These are phyloP conservation scores for Tetrapyrgos nigripes DNA, from an alignment of 1,284 basidiomycete genomes.

Conservation along the genomic window DNA sequence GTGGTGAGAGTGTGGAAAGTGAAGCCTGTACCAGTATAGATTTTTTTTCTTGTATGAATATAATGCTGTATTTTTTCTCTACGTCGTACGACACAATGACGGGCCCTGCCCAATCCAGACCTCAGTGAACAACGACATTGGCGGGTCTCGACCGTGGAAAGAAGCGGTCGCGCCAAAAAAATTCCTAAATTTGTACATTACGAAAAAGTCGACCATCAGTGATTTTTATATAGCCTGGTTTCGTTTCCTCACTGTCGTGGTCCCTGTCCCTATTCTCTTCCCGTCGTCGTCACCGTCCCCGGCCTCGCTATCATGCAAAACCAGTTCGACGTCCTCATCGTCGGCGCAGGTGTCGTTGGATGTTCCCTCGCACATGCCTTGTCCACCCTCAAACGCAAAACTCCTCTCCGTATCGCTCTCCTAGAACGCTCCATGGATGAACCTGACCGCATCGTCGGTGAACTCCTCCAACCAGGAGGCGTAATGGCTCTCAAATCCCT, in stretches of 20 bases:
- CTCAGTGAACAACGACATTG: background rate
- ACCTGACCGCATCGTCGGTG: slow-evolving; percentile 97
- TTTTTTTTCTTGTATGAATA: background rate
- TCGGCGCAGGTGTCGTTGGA: slow-evolving; percentile 92
- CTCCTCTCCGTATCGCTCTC: slow-evolving; percentile 79
- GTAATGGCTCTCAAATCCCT: slow-evolving; percentile 80
- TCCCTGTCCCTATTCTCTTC: background rate
- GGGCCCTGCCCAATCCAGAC: background rate
- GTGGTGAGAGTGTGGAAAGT: slow-evolving; percentile 71
- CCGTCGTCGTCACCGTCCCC: background rate
- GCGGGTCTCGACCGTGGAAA: background rate
- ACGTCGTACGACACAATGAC: background rate
- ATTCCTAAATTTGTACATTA: background rate
- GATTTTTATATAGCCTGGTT: background rate
- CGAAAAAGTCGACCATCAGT: background rate
- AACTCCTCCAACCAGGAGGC: slow-evolving; percentile 95
- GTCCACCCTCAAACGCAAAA: slow-evolving; percentile 54
- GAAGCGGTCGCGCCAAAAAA: background rate
- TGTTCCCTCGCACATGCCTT: slow-evolving; percentile 78
- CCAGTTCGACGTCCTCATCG: slow-evolving; percentile 80
- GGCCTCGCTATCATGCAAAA: background rate
- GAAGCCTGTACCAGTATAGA: background rate
- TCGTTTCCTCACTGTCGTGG: no score
- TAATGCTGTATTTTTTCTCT: background rate
- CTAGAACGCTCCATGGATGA: slow-evolving; percentile 90